phyloP scores from a whole-genome alignment of 352 stramenopile genomes.

The Phytophthora rubi region DNA sequence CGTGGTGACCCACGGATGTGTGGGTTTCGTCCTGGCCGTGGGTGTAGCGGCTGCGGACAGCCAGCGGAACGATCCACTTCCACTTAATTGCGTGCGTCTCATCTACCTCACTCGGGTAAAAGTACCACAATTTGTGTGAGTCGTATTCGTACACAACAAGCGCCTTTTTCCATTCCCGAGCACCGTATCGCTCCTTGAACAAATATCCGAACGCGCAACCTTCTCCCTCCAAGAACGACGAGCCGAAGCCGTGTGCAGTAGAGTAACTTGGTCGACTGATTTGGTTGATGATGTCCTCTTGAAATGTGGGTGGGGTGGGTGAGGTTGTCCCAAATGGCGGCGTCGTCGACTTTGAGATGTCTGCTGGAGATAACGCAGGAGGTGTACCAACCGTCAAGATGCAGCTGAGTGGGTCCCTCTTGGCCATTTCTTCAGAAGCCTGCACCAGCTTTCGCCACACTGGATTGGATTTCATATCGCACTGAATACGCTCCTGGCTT shows the following conservation, averaged over 20 bases:
- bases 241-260: slow-evolving; percentile 82
- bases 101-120: slow-evolving; percentile 87
- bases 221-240: slow-evolving; percentile 85
- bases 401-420: slow-evolving; percentile 54
- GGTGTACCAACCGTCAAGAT: slow-evolving; percentile 64
- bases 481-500: slow-evolving; percentile 75
- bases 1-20: slow-evolving; percentile 84
- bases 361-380: slow-evolving; percentile 31
- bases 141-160: slow-evolving; percentile 88
- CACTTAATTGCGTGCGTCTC: slow-evolving; percentile 83
- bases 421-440: slow-evolving; percentile 55
- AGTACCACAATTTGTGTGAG: slow-evolving; percentile 91
- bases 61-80: slow-evolving; percentile 88
- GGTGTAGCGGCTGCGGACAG: slow-evolving; percentile 76
- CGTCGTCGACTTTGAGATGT: slow-evolving; percentile 31
- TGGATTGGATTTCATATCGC: slow-evolving; percentile 51
- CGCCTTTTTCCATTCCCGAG: slow-evolving; percentile 81
- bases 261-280: slow-evolving; percentile 88
- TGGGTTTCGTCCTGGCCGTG: slow-evolving; percentile 88
- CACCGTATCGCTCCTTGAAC: slow-evolving; percentile 75
- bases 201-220: slow-evolving; percentile 87
- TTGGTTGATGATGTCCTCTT: slow-evolving; percentile 89
- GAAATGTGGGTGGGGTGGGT: slow-evolving; percentile 74
- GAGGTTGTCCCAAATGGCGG: slow-evolving; percentile 30
- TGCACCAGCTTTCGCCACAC: slow-evolving; percentile 66